A percentile compares a stretch with the other conserved stretches of the same genome.
These are phyloP conservation scores for Solanum peruvianum DNA, from an alignment of 257 asterid species.

Conservation along the genomic window DNA sequence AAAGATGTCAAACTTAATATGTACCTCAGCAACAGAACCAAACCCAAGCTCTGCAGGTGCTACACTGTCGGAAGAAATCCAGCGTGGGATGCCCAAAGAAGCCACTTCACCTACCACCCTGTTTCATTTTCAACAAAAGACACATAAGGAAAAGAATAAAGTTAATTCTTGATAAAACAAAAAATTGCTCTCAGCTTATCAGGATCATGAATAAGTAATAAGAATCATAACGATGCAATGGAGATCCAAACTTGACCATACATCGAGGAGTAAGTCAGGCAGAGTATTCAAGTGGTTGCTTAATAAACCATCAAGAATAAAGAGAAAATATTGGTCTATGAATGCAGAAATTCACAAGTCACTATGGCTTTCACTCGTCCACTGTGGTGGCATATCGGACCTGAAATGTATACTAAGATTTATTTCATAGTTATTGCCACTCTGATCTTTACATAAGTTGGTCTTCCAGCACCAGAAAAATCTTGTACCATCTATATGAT, in stretches of 20 bases:
- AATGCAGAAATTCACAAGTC: background rate
- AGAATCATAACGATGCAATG: background rate
- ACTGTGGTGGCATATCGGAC: background rate
- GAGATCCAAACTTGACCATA: background rate
- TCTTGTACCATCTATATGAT: background rate
- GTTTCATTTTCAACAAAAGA: constrained; percentile 10
- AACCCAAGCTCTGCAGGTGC: constrained; percentile 29
- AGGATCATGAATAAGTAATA: background rate
- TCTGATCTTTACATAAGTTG: background rate
- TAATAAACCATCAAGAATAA: background rate
- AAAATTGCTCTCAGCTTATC: background rate
- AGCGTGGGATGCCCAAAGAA: constrained; percentile 39
- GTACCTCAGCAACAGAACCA: constrained; percentile 43
- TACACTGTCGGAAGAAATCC: constrained; percentile 60
- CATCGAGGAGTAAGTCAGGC: background rate
- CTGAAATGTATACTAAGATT: background rate
- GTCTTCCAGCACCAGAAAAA: background rate
- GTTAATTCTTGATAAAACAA: background rate
- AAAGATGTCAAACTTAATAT: background rate
- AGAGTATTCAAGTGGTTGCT: background rate
- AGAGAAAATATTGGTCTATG: background rate
- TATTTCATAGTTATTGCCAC: background rate
- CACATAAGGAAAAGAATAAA: background rate
- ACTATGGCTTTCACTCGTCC: background rate
- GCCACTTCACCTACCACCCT: constrained; percentile 78